These are phyloP conservation scores for Pulveroboletus sp. DNA, from an alignment of 768 basidiomycete species.

Conservation along the genomic window DNA sequence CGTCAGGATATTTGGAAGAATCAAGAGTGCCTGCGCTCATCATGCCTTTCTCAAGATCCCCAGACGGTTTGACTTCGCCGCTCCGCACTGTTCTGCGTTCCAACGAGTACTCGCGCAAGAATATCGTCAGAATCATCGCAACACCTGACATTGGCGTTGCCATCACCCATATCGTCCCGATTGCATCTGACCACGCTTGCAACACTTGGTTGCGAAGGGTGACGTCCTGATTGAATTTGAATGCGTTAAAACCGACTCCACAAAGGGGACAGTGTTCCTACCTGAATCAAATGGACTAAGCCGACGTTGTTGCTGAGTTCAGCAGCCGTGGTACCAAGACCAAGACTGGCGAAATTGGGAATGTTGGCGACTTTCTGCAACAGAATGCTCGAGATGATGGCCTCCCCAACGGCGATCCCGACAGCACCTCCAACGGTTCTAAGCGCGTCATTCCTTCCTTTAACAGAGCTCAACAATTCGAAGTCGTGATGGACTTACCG, in stretches of 20 bases:
- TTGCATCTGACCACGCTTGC: conserved; percentile 62
- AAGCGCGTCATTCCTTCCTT: conserved; percentile 3
- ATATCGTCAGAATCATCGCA: conserved; percentile 48
- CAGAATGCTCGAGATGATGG: conserved; percentile 59
- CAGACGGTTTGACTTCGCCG: conserved; percentile 21
- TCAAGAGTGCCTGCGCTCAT: not conserved
- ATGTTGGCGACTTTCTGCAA: conserved; percentile 33
- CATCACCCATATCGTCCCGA: conserved; percentile 62
- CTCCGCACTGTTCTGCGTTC: conserved; percentile 46
- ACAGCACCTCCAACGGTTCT: conserved; percentile 75
- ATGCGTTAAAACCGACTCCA: not conserved
- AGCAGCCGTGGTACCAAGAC: conserved; percentile 37
- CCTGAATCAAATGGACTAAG: conserved; percentile 35
- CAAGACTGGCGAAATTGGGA: conserved; percentile 26
- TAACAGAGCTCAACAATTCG: not conserved
- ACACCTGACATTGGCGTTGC: conserved; percentile 54
- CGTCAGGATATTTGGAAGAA: too few relatives aligned
- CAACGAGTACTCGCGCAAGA: conserved; percentile 59
- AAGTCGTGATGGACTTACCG: conserved; percentile 36
- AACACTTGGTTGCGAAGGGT: conserved; percentile 46
- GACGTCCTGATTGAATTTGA: conserved; percentile 40
- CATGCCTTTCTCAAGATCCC: conserved; percentile 31
- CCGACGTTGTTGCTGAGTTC: conserved; percentile 46
- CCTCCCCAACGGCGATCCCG: conserved; percentile 69
- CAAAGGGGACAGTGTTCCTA: conserved; percentile 2